These are phyloP conservation scores for Phytophthora fragariae DNA, from an alignment of 352 stramenopile species.

Conservation along the genomic window DNA sequence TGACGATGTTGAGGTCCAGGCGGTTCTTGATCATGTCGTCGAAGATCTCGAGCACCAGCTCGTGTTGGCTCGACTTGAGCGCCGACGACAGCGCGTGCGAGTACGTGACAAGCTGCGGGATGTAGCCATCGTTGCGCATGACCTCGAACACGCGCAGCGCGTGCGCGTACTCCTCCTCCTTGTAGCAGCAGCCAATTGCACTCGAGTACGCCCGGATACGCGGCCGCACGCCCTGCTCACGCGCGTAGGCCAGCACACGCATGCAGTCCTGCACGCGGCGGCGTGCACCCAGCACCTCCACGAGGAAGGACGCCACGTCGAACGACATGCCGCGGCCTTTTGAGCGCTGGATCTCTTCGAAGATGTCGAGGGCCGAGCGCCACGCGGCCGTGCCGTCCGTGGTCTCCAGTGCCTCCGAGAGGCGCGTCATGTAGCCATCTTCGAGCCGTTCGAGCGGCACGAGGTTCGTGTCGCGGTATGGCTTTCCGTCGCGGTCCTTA, in stretches of 20 bases:
- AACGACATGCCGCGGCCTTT: constrained; percentile 49
- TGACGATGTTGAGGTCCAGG: constrained; percentile 75
- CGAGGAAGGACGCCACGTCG: constrained; percentile 64
- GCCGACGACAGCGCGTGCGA: constrained; percentile 83
- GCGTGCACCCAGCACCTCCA: constrained; percentile 65
- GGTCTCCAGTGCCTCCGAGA: constrained; percentile 39
- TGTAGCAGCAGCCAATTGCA: constrained; percentile 84
- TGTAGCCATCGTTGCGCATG: constrained; percentile 87
- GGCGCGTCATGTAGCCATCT: constrained; percentile 34
- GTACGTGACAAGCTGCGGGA: constrained; percentile 83
- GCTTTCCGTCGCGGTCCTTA: not conserved
- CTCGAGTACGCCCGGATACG: constrained; percentile 87
- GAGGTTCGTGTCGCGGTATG: constrained; percentile 24
- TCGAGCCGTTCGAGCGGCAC: constrained; percentile 33
- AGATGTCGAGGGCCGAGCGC: constrained; percentile 58
- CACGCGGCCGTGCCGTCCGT: constrained; percentile 49
- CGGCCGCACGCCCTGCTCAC: constrained; percentile 72
- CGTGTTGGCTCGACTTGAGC: constrained; percentile 80
- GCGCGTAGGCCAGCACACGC: constrained; percentile 68
- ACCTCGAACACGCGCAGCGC: constrained; percentile 89
- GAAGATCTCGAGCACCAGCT: constrained; percentile 90
- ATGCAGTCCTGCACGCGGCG: constrained; percentile 62
- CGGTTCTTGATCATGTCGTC: constrained; percentile 86
- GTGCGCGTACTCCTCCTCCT: constrained; percentile 66
- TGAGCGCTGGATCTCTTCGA: constrained; percentile 49